These are phyloP conservation scores for Alternaria sp. DNA, from an alignment of 2,329 filamentous ascomycete genomes.

Conservation along the genomic window DNA sequence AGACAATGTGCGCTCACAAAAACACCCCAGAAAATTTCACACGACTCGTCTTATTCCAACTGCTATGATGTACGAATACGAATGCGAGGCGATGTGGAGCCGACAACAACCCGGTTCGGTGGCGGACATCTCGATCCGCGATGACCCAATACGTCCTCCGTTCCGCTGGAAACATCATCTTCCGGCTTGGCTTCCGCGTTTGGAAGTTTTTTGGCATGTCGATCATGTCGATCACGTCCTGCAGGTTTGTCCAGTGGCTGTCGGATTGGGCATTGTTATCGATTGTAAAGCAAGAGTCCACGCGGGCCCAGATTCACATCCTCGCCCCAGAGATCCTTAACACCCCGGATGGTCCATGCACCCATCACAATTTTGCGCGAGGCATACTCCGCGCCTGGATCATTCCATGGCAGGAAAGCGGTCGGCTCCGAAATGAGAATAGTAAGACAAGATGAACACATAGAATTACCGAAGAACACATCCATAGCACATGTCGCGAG, in stretches of 20 bases:
- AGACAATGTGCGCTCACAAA: not conserved
- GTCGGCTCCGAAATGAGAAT: not conserved
- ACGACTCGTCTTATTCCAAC: not conserved
- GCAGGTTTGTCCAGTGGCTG: not conserved
- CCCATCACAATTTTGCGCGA: not conserved
- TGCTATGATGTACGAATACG: not conserved
- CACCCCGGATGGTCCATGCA: not conserved
- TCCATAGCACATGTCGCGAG: not conserved
- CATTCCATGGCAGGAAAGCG: not conserved
- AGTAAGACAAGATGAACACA: not conserved
- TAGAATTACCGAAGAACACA: not conserved
- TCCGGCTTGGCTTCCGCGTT: not conserved
- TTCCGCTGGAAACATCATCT: not conserved
- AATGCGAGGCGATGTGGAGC: not conserved
- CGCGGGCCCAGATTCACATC: not conserved
- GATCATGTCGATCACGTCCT: constrained; percentile 18
- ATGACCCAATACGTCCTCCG: not conserved
- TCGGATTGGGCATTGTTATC: not conserved
- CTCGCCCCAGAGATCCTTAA: not conserved
- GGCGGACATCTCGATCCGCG: not conserved
- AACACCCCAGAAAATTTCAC: not conserved
- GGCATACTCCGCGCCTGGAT: not conserved
- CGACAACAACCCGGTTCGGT: not conserved
- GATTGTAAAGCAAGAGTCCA: not conserved
- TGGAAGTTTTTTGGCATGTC: constrained; percentile 5